Evolutionary conservation across 768 basidiomycete species (phyloP).

Genomic region (Mycena amicta): DNA sequence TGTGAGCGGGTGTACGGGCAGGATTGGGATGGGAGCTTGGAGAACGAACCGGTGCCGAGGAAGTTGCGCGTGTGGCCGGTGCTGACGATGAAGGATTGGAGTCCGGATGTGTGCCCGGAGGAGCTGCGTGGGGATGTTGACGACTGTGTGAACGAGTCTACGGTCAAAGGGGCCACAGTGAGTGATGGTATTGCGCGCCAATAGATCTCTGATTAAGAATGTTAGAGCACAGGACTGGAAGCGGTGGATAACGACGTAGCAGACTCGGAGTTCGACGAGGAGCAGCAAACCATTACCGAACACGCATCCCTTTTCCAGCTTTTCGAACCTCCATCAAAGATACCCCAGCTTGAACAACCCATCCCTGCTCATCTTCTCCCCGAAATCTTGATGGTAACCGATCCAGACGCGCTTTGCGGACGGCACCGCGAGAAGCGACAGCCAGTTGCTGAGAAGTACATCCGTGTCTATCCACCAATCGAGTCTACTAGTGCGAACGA

Average conservation of each 20-base stretch:
- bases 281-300: too few relatives aligned
- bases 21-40: background rate
- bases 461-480: background rate
- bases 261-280: too few relatives aligned
- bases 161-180: background rate
- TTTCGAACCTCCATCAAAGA: too few relatives aligned
- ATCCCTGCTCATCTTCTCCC: slow-evolving; percentile 12
- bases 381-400: slow-evolving; percentile 13
- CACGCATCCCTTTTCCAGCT: too few relatives aligned
- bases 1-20: background rate
- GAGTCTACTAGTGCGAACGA: background rate
- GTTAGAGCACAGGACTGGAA: too few relatives aligned
- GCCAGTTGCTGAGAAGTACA: too few relatives aligned
- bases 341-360: slow-evolving; percentile 15
- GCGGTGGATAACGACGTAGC: background rate
- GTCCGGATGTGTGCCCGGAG: background rate
- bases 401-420: background rate
- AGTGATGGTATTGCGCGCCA: too few relatives aligned
- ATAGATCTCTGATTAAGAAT: too few relatives aligned
- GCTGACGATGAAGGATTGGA: background rate
- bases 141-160: background rate
- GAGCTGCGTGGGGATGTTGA: background rate
- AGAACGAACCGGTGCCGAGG: background rate
- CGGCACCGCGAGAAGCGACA: background rate
- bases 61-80: background rate